These are phyloP conservation scores for Sapria himalayana DNA, from an alignment of 345 rosid species.

Conservation along the genomic window DNA sequence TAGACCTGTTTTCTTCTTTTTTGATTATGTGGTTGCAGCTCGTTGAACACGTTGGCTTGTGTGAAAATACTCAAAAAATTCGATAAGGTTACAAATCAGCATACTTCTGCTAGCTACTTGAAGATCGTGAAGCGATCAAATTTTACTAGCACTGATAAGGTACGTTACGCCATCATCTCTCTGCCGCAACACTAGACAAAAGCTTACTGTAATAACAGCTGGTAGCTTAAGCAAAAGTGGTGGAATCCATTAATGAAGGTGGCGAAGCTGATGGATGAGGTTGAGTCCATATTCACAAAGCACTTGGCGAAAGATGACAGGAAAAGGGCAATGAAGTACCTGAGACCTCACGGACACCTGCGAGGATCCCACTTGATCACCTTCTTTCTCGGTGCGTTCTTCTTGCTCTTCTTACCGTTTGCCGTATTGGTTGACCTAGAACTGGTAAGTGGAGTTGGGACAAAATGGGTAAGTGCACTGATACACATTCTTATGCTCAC, in stretches of 20 bases:
- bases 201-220: no score
- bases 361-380: constrained; percentile 74
- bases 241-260: constrained; percentile 42
- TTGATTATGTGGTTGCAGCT: no score
- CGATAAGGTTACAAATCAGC: constrained; percentile 38
- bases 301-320: constrained; percentile 69
- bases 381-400: constrained; percentile 71
- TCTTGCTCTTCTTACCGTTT: background rate
- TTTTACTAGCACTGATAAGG: constrained; percentile 89
- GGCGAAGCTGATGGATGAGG: constrained; percentile 61
- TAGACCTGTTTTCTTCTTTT: no score
- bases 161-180: no score
- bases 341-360: constrained; percentile 59
- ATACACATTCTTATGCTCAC: no score
- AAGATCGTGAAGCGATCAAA: constrained; percentile 90
- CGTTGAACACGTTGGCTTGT: constrained; percentile 92
- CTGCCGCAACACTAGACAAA: no score
- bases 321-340: constrained; percentile 80
- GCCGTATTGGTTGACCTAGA: no score
- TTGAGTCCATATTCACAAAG: constrained; percentile 64
- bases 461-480: no score
- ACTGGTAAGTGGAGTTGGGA: no score
- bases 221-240: no score
- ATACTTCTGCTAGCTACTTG: constrained; percentile 18
- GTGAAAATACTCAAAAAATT: constrained; percentile 88